Evolutionary conservation across 768 basidiomycete species (phyloP).

Genomic region (Dioszegia crocea): DNA sequence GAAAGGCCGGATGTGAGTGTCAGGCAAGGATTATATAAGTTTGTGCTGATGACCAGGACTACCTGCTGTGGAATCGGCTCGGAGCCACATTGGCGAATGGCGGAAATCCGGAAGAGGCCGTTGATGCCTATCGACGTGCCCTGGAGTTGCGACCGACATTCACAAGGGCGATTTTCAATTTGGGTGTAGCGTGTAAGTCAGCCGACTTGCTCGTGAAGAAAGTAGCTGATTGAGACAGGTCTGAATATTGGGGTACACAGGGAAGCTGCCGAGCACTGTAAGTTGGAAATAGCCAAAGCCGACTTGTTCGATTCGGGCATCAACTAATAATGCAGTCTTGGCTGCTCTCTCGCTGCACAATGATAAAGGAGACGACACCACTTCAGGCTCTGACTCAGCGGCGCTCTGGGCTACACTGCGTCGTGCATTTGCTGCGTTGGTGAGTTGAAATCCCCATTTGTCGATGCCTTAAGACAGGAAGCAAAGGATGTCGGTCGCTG

Average conservation of each 20-base stretch:
- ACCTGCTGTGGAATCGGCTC: constrained; percentile 88
- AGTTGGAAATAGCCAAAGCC: too few species aligned
- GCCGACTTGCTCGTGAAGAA: background rate
- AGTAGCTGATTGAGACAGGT: constrained; percentile 55
- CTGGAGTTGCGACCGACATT: constrained; percentile 87
- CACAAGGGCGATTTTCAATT: constrained; percentile 94
- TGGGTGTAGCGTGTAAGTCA: constrained; percentile 88
- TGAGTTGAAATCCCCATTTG: too few species aligned
- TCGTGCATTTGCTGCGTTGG: constrained; percentile 76
- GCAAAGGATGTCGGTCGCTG: too few species aligned
- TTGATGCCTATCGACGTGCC: constrained; percentile 71
- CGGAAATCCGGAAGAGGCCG: constrained; percentile 86
- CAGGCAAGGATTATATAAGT: background rate
- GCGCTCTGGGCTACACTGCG: constrained; percentile 88
- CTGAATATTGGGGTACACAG: constrained; percentile 91
- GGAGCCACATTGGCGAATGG: constrained; percentile 94
- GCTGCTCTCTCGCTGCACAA: constrained; percentile 40
- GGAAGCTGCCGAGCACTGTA: constrained; percentile 89
- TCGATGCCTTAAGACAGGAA: too few species aligned
- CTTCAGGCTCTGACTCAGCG: constrained; percentile 54
- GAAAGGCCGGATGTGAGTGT: constrained; percentile 65
- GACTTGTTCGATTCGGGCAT: too few species aligned
- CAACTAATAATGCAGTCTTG: too few species aligned
- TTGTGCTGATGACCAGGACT: constrained; percentile 59
- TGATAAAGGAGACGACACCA: constrained; percentile 6